These are phyloP conservation scores for Parsonsia alboflavescens DNA, from an alignment of 257 asterid genomes.

Conservation along the genomic window DNA sequence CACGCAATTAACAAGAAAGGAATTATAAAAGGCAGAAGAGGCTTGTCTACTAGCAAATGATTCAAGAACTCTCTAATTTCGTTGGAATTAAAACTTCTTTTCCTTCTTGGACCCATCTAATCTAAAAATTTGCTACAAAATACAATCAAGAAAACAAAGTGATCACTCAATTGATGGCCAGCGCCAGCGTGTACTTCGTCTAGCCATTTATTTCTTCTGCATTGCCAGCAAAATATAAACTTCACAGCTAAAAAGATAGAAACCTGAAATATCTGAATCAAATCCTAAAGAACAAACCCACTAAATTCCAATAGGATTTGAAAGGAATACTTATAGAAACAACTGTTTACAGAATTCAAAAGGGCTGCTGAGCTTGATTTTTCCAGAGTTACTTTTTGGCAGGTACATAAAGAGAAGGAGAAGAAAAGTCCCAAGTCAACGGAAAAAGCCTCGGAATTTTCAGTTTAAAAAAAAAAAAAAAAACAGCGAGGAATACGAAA, in stretches of 20 bases:
- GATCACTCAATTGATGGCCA: neutral
- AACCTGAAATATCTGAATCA: neutral
- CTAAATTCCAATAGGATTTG: neutral
- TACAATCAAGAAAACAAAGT: neutral
- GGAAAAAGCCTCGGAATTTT: neutral
- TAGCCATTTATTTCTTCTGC: neutral
- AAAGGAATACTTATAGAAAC: neutral
- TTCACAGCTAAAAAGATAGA: neutral
- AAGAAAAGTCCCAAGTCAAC: conserved; percentile 27
- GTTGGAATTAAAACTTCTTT: conserved; percentile 37
- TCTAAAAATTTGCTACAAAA: neutral
- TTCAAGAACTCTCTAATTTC: conserved; percentile 45
- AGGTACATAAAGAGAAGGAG: neutral
- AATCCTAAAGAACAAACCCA: neutral
- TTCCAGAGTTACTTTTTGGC: conserved; percentile 6
- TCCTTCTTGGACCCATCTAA: conserved; percentile 57
- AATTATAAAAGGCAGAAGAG: conserved; percentile 55
- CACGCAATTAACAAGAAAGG: conserved; percentile 62
- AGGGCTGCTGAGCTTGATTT: conserved; percentile 4
- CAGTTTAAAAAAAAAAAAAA: neutral
- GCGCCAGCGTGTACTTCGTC: neutral
- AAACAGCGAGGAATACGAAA: neutral
- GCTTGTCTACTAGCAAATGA: conserved; percentile 59
- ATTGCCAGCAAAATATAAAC: neutral
- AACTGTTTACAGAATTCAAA: conserved; percentile 10